phyloP scores from a whole-genome alignment of 1,284 basidiomycete genomes.

The Puccinia brachypodii region DNA sequence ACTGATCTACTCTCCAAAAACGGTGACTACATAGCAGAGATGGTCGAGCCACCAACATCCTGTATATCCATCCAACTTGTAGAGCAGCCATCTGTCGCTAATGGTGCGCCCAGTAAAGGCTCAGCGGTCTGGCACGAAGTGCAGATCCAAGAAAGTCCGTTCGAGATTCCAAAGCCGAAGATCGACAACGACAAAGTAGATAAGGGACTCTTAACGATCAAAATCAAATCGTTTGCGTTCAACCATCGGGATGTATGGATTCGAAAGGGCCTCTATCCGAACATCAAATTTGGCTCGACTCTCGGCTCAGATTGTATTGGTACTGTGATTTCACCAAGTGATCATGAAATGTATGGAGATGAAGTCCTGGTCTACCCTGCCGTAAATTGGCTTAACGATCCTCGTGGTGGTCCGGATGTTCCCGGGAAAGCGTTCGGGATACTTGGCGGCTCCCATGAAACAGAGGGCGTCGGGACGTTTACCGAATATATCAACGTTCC shows the following conservation, averaged over 20 bases:
- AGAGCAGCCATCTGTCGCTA: neutral
- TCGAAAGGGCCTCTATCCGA: constrained; percentile 14
- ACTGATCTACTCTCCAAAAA: neutral
- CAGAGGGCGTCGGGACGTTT: constrained; percentile 21
- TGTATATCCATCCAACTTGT: neutral
- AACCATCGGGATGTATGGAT: constrained; percentile 46
- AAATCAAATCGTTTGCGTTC: constrained; percentile 14
- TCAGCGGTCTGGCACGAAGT: neutral
- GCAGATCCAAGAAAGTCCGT: neutral
- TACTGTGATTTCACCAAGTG: neutral
- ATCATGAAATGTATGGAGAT: neutral
- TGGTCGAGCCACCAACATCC: neutral
- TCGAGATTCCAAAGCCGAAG: neutral
- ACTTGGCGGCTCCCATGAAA: constrained; percentile 19
- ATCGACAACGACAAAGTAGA: neutral
- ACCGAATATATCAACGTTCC: constrained; percentile 22
- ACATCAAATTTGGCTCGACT: neutral
- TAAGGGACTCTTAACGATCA: constrained; percentile 11
- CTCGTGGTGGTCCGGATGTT: constrained; percentile 29
- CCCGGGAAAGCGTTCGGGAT: constrained; percentile 35
- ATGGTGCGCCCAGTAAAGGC: neutral
- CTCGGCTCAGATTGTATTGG: constrained; percentile 41
- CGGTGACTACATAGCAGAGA: neutral
- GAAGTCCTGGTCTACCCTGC: constrained; percentile 39
- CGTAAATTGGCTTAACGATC: constrained; percentile 31